Base-by-base conservation (phyloP, 768 basidiomycete genomes). In the Termitomyces sp. region DNA sequence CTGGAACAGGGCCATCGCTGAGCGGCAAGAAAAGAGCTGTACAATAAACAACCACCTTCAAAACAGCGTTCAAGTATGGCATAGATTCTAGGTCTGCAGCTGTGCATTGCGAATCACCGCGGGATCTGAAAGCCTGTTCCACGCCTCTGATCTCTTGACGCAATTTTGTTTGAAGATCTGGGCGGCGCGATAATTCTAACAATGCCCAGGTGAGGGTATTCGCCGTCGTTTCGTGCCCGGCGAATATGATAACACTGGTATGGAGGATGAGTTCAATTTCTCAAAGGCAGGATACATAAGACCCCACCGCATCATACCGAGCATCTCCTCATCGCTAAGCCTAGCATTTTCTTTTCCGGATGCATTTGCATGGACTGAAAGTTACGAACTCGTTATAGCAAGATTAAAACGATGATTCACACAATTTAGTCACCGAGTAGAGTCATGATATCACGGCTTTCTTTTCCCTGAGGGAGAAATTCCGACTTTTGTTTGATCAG, bases 171-270 rank as follows among this genome's bases (percentile, higher is more conserved):
- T 93, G 89, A 6, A 84, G 68, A 7, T 81, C 73, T 0, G 81
- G 82, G 58, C 83, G 72, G 29, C 75, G 78, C 9, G 85, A 78
- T 24, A 93, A 76, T 59, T 86, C 83, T 53, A 86, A 75, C 15
- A 90, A 69, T 3, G 79, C 75, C 84, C 86, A 91, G 51, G 74
- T 75, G 47, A 86, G 59, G 0, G 80, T 76, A 57, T 77, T 82
- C 0, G 86, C 77, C 10, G 82, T 84, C 7, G 85, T 84, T 64
- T 86, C 86, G 63, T 87, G 80, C 1, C 81, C 83, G 5, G 80
- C 80, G 33, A 81, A 56, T 28, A 82, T 69, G 13, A 82, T 71
- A 3, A 76, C 77, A 39, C 87, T 88, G 1, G 4, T 63, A 64
- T 63, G 79, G 79, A 13, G 73, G 65, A 9, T 73, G 63, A 1